Evolutionary conservation across 2,329 filamentous ascomycete genomes (phyloP), one percentile per base, ranked within the genome.

Genomic region (Hortaea sp.): DNA sequence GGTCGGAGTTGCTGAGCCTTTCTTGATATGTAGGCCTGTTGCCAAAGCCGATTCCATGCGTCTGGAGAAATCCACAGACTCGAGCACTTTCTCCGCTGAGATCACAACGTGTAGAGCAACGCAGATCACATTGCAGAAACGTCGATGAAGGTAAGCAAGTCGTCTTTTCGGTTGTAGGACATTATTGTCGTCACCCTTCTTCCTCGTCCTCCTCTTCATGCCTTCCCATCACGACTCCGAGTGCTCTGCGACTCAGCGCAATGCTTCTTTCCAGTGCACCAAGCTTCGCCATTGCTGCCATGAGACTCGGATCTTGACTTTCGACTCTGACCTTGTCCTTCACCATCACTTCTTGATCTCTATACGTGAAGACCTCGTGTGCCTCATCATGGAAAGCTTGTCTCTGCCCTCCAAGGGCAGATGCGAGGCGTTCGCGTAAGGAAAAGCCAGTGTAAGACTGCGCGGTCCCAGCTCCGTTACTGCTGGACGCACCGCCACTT

Each of bases 301-400:
- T 81, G 53, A 95, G 63, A 56, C 81, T 89, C 1, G 90, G 90
- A 64, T 97, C 89, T 46, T 88, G 86, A 58, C 81, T 90, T 65
- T 95, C 89, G 1, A 95, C 83, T 37, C 85, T 76, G 4, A 95
- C 78, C 69, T 95, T 95, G 64, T 95, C 90, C 55, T 83, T 81
- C 40, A 97, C 90, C 53, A 80, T 83, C 2, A 95, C 88, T 50
- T 92, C 81, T 46, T 80, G 75, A 4, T 78, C 77, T 10, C 69
- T 71, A 66, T 77, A 95, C 4, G 70, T 72, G 64, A 94, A 95
- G 0, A 85, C 70, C 34, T 81, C 76, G 49, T 90, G 84, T 52
- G 82, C 81, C 66, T 97, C 90, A 43, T 73, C 71, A 53, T 75
- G 71, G 5, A 58, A 55, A 9, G 66, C 69, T 3, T 61, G 56